These are phyloP conservation scores for Cryptococcus neoformans DNA, from an alignment of 1,284 basidiomycete genomes.

Conservation along the genomic window DNA sequence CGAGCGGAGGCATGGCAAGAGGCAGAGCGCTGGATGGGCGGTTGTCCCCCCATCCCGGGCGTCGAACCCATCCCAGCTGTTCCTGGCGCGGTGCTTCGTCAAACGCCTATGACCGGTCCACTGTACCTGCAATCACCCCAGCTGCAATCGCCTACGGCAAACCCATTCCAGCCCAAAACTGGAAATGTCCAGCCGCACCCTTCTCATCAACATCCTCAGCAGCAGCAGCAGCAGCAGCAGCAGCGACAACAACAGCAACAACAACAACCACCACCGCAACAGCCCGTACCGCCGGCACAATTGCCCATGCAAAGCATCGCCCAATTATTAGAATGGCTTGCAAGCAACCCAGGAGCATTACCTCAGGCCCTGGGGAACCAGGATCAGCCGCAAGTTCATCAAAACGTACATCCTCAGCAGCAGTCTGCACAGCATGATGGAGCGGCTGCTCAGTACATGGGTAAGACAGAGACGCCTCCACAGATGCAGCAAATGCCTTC, in stretches of 20 bases:
- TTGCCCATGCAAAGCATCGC: constrained; percentile 12
- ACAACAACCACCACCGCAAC: not conserved
- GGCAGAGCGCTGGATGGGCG: constrained; percentile 44
- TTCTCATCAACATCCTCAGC: not conserved
- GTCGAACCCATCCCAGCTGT: constrained; percentile 32
- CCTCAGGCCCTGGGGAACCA: not conserved
- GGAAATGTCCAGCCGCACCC: not conserved
- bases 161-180: constrained; percentile 2
- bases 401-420: constrained; percentile 5
- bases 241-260: constrained; percentile 4
- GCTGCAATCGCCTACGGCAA: constrained; percentile 7
- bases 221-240: not conserved
- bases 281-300: not conserved
- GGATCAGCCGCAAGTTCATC: not conserved
- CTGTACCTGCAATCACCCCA: not conserved
- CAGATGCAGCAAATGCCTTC: constrained; percentile 3
- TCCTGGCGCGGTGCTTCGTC: constrained; percentile 25
- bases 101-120: constrained; percentile 18
- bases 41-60: constrained; percentile 35
- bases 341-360: constrained; percentile 10
- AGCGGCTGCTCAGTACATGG: not conserved
- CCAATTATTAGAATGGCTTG: constrained; percentile 15
- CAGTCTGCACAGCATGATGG: constrained; percentile 2
- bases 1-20: constrained; percentile 46
- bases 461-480: constrained; percentile 3